Evolutionary conservation across 257 asterid species (phyloP), one percentile per base, ranked within the genome.

Genomic region (Handroanthus guayacan): DNA sequence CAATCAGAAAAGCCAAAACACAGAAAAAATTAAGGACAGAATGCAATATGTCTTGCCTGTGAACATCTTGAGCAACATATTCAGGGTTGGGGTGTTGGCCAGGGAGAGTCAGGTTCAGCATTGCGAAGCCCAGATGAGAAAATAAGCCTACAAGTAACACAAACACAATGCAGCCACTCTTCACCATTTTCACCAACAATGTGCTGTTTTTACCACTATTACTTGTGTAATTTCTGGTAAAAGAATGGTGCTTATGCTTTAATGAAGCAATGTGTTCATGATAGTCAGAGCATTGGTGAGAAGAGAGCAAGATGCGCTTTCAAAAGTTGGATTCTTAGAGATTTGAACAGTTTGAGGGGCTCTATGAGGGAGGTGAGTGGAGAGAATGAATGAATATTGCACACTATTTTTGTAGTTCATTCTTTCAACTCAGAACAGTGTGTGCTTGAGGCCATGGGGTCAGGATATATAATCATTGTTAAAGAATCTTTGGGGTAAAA

Each of bases 41-140:
- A 38, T 9, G 7, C 4, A 14, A 20, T 17, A 2, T 17, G 51
- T 48, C 79, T 83, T 87, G 84, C 92, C 92, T 87, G 86, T 83
- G 87, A 62, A 87, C 75, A 10, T 82, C 75, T 0, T 61, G 87
- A 71, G 84, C 88, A 48, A 87, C 85, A 6, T 73, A 75, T 39
- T 87, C 89, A 63, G 92, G 92, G 74, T 66, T 11, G 20, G 88
- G 90, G 74, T 87, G 92, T 75, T 87, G 92, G 11, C 89, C 92
- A 12, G 83, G 82, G 61, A 87, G 87, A 50, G 90, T 82, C 62
- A 72, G 65, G 86, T 85, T 82, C 70, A 76, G 68, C 80, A 74
- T 57, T 65, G 85, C 81, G 2, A 61, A 81, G 45, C 36, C 86
- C 72, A 47, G 43, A 5, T 18, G 14, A 39, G 20, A 71, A 69